A percentile compares a stretch with the other conserved stretches of the same genome.
phyloP scores from a whole-genome alignment of 108 stramenopile genomes.

The Cyclostephanos tholiformis region DNA sequence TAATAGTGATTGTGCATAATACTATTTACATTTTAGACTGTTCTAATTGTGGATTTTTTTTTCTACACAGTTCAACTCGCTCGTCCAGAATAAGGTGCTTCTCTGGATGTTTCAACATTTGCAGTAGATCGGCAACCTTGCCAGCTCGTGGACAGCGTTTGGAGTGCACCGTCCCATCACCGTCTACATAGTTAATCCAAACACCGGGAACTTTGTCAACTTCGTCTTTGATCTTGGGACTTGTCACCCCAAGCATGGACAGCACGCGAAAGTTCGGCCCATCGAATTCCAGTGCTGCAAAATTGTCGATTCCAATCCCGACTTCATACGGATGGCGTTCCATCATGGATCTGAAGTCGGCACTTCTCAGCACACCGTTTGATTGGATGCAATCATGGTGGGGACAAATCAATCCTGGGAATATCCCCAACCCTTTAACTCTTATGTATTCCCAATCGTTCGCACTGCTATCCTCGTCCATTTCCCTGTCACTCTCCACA shows the following conservation, averaged over 20 bases:
- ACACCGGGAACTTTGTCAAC: constrained; percentile 37
- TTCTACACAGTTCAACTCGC: constrained; percentile 40
- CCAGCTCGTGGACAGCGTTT: constrained; percentile 37
- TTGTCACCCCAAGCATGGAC: constrained; percentile 31
- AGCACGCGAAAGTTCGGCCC: constrained; percentile 53
- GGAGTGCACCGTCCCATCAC: constrained; percentile 31
- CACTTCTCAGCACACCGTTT: constrained; percentile 70
- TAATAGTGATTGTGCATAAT: no score
- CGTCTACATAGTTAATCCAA: constrained; percentile 57
- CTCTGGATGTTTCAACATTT: constrained; percentile 21
- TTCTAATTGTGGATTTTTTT: constrained; percentile 32
- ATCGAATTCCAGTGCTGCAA: constrained; percentile 77
- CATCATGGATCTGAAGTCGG: constrained; percentile 76
- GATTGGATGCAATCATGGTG: constrained; percentile 78
- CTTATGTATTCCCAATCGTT: constrained; percentile 33
- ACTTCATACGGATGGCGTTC: constrained; percentile 44
- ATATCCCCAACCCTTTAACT: constrained; percentile 60
- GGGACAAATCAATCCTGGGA: constrained; percentile 71
- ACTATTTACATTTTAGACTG: no score
- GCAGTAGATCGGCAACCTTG: constrained; percentile 46
- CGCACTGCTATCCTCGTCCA: not conserved
- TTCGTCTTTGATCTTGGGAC: constrained; percentile 37
- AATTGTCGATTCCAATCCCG: constrained; percentile 85
- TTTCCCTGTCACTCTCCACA: not conserved
- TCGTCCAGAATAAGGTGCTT: constrained; percentile 40